Conservation (phyloP, 139 green algal genomes). For the Tetradesmus lagerheimii region DNA sequence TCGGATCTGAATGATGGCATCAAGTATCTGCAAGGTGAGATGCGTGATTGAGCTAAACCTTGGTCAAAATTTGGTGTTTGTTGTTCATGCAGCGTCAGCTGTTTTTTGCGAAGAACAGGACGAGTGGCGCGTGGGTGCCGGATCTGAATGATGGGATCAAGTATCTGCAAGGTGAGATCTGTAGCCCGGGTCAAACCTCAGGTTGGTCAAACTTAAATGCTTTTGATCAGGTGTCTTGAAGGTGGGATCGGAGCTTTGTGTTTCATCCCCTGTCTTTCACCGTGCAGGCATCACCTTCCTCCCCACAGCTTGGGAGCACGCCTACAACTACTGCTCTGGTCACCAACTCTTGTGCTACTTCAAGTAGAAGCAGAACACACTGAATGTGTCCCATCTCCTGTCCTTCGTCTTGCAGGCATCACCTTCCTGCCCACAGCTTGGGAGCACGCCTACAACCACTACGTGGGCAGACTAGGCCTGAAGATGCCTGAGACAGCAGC, state of each 20-base stretch:
- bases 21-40: constrained; percentile 31
- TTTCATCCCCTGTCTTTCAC: too few relatives aligned
- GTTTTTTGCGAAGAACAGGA: constrained; percentile 8
- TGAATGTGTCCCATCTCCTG: too few relatives aligned
- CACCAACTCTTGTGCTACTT: too few relatives aligned
- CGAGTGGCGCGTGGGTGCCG: background rate
- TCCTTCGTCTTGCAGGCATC: background rate
- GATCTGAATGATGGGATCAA: constrained; percentile 32
- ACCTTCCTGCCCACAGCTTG: background rate
- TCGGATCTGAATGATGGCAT: constrained; percentile 25
- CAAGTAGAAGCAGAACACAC: too few relatives aligned
- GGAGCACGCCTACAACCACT: constrained; percentile 39
- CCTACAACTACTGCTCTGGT: background rate
- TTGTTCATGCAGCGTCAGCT: background rate
- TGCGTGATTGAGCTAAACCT: too few relatives aligned
- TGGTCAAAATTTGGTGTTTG: too few relatives aligned
- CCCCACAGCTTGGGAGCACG: constrained; percentile 27
- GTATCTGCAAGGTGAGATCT: constrained; percentile 28
- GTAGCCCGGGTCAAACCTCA: too few relatives aligned
- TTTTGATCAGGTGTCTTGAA: too few relatives aligned
- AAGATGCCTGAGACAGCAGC: constrained; percentile 43
- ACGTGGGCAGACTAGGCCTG: constrained; percentile 29
- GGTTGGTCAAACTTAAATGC: too few relatives aligned
- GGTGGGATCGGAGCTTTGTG: too few relatives aligned
- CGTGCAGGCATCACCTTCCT: background rate